Conservation (phyloP, 2,329 filamentous ascomycete genomes). For the Nigrospora oryzae region DNA sequence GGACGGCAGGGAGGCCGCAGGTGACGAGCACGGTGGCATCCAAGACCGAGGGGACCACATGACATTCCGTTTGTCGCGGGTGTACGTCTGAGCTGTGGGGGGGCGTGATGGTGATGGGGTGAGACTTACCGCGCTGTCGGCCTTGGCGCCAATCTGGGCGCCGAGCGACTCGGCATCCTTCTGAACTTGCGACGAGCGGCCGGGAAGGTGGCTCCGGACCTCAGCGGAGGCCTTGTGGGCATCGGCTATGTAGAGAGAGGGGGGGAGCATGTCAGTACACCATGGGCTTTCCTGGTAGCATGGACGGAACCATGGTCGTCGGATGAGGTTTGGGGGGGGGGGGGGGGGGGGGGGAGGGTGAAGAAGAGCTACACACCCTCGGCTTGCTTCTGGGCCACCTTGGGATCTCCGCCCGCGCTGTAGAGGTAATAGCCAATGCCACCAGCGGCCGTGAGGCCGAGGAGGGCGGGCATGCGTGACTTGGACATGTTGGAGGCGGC, state of each 20-base stretch:
- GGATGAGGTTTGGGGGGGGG: no score
- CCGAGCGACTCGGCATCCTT: conserved; percentile 56
- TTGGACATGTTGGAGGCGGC: conserved; percentile 28
- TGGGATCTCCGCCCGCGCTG: conserved; percentile 70
- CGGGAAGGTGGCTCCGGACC: conserved; percentile 58
- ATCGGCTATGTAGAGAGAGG: conserved; percentile 51
- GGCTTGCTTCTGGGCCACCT: conserved; percentile 76
- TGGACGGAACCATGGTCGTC: no score
- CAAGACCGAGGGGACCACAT: no score
- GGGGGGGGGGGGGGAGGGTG: no score
- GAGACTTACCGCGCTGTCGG: conserved; percentile 59
- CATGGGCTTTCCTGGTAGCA: no score
- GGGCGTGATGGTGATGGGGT: neutral
- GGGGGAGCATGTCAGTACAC: neutral
- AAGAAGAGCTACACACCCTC: conserved; percentile 55
- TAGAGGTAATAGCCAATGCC: conserved; percentile 88
- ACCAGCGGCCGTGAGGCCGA: conserved; percentile 56
- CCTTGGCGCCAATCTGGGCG: conserved; percentile 51
- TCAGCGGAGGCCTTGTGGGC: conserved; percentile 59
- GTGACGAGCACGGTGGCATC: neutral
- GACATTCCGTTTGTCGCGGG: neutral
- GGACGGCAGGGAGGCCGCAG: neutral
- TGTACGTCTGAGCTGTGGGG: no score
- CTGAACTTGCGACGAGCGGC: conserved; percentile 52
- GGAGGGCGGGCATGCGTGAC: conserved; percentile 36